Evolutionary conservation across 2,329 filamentous ascomycete genomes (phyloP), one percentile per base, ranked within the genome.

Genomic region (Capronia coronata): DNA sequence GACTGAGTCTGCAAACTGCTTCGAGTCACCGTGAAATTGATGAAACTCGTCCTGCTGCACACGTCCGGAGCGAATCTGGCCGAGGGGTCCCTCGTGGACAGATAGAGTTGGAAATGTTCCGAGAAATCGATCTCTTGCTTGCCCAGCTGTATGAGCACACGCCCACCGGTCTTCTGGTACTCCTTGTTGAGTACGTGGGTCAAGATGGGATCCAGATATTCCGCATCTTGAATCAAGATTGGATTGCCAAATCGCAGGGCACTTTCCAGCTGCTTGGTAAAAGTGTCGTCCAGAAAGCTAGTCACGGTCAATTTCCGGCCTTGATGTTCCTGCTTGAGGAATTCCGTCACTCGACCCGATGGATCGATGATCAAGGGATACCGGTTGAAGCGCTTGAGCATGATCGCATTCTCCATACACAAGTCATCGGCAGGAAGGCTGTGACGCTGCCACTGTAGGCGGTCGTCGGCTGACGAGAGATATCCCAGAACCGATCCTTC

Each of bases 121-220:
- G 93, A 98, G 71, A 98, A 98, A 68, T 98, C 93, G 59, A 98
- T 98, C 70, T 98, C 90, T 69, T 98, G 94, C 70, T 93, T 96
- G 63, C 93, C 93, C 34, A 98, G 86, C 69, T 98, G 93, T 57
- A 98, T 98, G 46, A 98, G 82, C 39, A 97, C 91, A 78, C 93
- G 91, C 18, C 93, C 93, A 60, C 93, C 93, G 22, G 94, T 98
- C 73, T 90, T 94, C 70, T 98, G 94, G 68, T 98, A 98, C 65
- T 98, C 93, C 68, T 98, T 98, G 74, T 98, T 98, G 69, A 98
- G 81, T 48, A 98, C 91, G 62, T 98, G 93, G 64, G 97, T 98
- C 62, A 98, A 82, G 52, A 98, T 90, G 0, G 94, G 94, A 64
- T 98, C 93, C 49, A 98, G 74, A 66, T 98, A 87, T 70, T 98